Evolutionary conservation across 805 yeast species (phyloP).

Genomic region (Nematodospora valgi): DNA sequence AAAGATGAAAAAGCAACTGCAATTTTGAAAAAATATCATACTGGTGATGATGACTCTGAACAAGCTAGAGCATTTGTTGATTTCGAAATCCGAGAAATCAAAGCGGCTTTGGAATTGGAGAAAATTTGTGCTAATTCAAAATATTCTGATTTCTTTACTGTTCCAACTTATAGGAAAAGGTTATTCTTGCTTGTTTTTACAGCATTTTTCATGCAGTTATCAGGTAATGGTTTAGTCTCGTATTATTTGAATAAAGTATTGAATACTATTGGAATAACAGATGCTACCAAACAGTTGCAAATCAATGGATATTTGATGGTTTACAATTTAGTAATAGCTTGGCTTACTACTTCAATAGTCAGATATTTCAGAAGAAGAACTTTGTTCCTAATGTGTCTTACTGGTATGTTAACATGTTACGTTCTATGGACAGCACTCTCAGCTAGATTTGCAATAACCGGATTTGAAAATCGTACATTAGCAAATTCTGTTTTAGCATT

Average conservation of each 20-base stretch:
- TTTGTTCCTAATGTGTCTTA: slow-evolving; percentile 22
- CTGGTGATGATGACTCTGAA: slow-evolving; percentile 31
- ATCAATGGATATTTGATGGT: slow-evolving; percentile 51
- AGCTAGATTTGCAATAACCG: slow-evolving; percentile 17
- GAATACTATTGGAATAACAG: slow-evolving; percentile 50
- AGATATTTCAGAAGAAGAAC: slow-evolving; percentile 26
- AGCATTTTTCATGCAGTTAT: slow-evolving; percentile 40
- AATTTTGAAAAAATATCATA: slow-evolving; percentile 39
- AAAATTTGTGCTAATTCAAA: slow-evolving; percentile 26
- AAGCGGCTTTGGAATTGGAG: slow-evolving; percentile 39
- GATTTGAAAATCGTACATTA: slow-evolving; percentile 13
- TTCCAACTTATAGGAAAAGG: slow-evolving; percentile 41
- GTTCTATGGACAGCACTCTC: slow-evolving; percentile 24
- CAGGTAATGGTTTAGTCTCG: slow-evolving; percentile 52
- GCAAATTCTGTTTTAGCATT: slow-evolving; percentile 23
- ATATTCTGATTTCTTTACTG: slow-evolving; percentile 37
- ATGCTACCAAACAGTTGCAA: slow-evolving; percentile 39
- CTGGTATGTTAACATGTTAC: slow-evolving; percentile 24
- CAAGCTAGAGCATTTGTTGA: slow-evolving; percentile 25
- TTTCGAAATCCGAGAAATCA: slow-evolving; percentile 39
- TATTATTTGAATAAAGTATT: slow-evolving; percentile 51
- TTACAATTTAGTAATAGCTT: slow-evolving; percentile 38
- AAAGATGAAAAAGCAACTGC: slow-evolving; percentile 40
- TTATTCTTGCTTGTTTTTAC: slow-evolving; percentile 30
- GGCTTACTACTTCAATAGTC: slow-evolving; percentile 17